phyloP scores from a whole-genome alignment of 1,284 basidiomycete genomes.

The Cutaneotrichosporon cavernicola region DNA sequence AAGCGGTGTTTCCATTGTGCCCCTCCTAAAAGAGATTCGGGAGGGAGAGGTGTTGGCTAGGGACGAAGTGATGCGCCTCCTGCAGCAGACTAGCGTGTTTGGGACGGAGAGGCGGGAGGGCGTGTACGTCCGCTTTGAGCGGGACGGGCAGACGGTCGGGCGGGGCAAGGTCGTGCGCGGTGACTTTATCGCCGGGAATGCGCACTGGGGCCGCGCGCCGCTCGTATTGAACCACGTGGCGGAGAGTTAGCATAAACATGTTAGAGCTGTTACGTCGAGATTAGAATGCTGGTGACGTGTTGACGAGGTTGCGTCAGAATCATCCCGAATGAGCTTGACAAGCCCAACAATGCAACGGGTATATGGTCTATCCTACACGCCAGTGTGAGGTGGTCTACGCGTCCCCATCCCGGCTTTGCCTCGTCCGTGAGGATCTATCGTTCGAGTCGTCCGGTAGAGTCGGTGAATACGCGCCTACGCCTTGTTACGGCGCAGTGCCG shows the following conservation, averaged over 20 bases:
- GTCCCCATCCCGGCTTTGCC: too few relatives aligned
- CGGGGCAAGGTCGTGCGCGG: constrained; percentile 63
- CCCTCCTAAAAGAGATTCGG: constrained; percentile 49
- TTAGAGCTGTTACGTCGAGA: too few relatives aligned
- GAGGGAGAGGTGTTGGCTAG: constrained; percentile 54
- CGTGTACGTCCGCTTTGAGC: constrained; percentile 62
- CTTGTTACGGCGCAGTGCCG: background rate
- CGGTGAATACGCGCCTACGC: too few relatives aligned
- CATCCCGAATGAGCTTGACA: background rate
- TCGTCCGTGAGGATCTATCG: background rate
- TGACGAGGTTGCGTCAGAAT: too few relatives aligned
- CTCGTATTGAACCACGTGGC: constrained; percentile 52
- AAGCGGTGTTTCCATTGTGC: constrained; percentile 56
- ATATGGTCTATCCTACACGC: background rate
- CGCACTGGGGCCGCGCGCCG: constrained; percentile 61
- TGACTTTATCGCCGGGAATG: constrained; percentile 65
- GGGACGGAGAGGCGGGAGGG: constrained; percentile 61
- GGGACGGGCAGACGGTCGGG: constrained; percentile 51
- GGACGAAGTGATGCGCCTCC: constrained; percentile 55
- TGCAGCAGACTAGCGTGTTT: constrained; percentile 56
- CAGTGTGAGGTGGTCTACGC: too few relatives aligned
- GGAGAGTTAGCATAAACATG: too few relatives aligned
- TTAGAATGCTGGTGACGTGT: too few relatives aligned
- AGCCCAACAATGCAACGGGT: constrained; percentile 2
- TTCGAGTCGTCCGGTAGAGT: too few relatives aligned